A percentile compares a stretch with the other conserved stretches of the same genome.
Evolutionary conservation across 2,329 filamentous ascomycete species (phyloP).

Genomic region (Aspergillus sp.): DNA sequence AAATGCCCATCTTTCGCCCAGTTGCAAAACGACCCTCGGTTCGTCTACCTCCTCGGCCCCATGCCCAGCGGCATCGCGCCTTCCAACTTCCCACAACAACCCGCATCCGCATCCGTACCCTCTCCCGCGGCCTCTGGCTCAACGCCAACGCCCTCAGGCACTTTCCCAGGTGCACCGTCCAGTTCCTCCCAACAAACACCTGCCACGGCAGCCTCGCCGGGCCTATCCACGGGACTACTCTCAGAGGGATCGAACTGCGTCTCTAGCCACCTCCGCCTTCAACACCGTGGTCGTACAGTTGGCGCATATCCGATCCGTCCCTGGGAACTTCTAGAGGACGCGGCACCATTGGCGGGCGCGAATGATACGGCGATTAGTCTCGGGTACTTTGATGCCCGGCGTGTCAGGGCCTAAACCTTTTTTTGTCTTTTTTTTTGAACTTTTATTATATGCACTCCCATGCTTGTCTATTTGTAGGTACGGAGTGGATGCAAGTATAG

Average conservation of each 20-base stretch:
- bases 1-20: constrained; percentile 31
- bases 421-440: no score
- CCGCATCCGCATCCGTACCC: constrained; percentile 20
- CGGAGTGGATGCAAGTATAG: no score
- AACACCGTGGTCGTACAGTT: constrained; percentile 28
- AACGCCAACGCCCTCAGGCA: constrained; percentile 19
- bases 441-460: no score
- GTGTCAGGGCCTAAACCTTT: constrained; percentile 19
- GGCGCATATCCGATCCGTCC: constrained; percentile 30
- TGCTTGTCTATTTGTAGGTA: no score
- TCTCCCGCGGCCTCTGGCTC: constrained; percentile 26
- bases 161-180: constrained; percentile 6
- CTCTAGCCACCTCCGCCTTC: constrained; percentile 28
- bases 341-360: constrained; percentile 35
- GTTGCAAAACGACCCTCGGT: constrained; percentile 32
- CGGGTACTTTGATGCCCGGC: constrained; percentile 35
- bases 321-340: constrained; percentile 40
- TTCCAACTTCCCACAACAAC: constrained; percentile 12
- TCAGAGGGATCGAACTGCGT: constrained; percentile 21
- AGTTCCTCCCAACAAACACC: background rate
- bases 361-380: constrained; percentile 40
- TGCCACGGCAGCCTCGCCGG: background rate
- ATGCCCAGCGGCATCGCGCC: constrained; percentile 15
- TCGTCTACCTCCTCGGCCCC: constrained; percentile 37
- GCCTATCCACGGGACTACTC: background rate